Percentiles rank a stretch among this genome's conserved stretches.
Evolutionary conservation across 2,329 filamentous ascomycete genomes (phyloP).

Genomic region (Cladophialophora carrionii): DNA sequence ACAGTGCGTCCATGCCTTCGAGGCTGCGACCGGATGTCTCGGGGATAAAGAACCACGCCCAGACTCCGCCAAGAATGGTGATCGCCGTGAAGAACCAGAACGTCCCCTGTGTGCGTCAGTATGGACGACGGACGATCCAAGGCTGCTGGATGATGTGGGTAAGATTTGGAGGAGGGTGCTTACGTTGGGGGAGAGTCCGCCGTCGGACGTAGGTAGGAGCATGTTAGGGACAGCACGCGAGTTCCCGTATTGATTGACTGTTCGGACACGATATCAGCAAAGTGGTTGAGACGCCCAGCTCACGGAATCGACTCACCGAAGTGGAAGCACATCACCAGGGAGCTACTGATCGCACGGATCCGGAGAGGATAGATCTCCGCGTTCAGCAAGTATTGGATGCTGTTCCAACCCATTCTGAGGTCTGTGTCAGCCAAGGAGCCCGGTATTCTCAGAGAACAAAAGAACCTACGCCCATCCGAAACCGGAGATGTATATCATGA

Average conservation of each 20-base stretch:
- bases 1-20: conserved; percentile 70
- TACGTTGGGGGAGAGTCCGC: conserved; percentile 53
- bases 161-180: neutral
- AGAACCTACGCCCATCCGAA: conserved; percentile 46
- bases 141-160: neutral
- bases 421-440: neutral
- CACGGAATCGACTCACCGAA: conserved; percentile 37
- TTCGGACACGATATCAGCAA: conserved; percentile 4
- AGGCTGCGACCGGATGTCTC: conserved; percentile 66
- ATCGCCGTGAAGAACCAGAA: conserved; percentile 76
- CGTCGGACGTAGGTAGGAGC: conserved; percentile 57
- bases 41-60: conserved; percentile 73
- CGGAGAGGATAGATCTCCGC: conserved; percentile 52
- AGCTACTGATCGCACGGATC: conserved; percentile 49
- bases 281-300: neutral
- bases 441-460: neutral
- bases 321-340: conserved; percentile 52
- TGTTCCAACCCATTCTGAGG: conserved; percentile 51
- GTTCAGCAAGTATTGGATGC: conserved; percentile 52
- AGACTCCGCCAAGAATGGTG: conserved; percentile 68
- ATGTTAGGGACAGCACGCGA: conserved; percentile 42
- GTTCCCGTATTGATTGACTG: conserved; percentile 42
- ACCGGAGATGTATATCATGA: conserved; percentile 51
- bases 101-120: conserved; percentile 55
- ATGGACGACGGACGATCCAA: neutral